Evolutionary conservation across 108 stramenopile species (phyloP).

Genomic region (Stephanodiscus minutulus): DNA sequence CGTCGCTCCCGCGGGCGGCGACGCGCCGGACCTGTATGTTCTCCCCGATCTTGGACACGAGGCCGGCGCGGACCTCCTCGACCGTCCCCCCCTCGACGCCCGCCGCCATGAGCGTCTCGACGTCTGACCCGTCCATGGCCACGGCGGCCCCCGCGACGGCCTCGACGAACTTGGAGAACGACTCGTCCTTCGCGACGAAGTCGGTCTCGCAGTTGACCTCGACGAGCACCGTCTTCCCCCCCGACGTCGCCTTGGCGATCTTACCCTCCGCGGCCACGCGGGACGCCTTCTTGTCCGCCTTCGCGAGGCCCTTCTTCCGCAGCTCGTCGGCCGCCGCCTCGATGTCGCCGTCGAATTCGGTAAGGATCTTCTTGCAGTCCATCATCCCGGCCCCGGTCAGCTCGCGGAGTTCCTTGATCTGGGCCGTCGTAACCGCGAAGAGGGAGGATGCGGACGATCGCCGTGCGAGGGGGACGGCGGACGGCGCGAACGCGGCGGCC

Average conservation of each 20-base stretch:
- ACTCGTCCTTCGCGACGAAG: slow-evolving; percentile 76
- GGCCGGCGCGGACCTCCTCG: slow-evolving; percentile 59
- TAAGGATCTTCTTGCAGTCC: slow-evolving; percentile 87
- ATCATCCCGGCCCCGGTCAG: slow-evolving; percentile 85
- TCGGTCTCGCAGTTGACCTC: slow-evolving; percentile 92
- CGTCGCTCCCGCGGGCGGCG: slow-evolving; percentile 42
- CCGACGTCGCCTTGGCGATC: slow-evolving; percentile 59
- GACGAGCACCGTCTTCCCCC: slow-evolving; percentile 74
- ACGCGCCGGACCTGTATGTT: slow-evolving; percentile 78
- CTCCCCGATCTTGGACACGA: slow-evolving; percentile 83
- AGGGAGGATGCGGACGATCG: slow-evolving; percentile 24
- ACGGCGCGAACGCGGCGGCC: slow-evolving; percentile 49
- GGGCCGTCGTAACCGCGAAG: slow-evolving; percentile 50
- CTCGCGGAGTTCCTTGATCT: slow-evolving; percentile 77
- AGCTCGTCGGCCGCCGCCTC: slow-evolving; percentile 75
- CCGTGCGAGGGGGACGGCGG: slow-evolving; percentile 16
- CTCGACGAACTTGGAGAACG: slow-evolving; percentile 67
- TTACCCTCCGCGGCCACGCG: slow-evolving; percentile 80
- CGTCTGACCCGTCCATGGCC: slow-evolving; percentile 38
- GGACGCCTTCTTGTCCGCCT: slow-evolving; percentile 84
- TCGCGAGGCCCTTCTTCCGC: slow-evolving; percentile 77
- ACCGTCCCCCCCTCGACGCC: slow-evolving; percentile 51
- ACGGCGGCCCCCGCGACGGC: slow-evolving; percentile 62
- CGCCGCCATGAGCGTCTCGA: slow-evolving; percentile 52
- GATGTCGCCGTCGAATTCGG: slow-evolving; percentile 75